phyloP scores from a whole-genome alignment of 257 asterid genomes.

The Eustoma russellianum region DNA sequence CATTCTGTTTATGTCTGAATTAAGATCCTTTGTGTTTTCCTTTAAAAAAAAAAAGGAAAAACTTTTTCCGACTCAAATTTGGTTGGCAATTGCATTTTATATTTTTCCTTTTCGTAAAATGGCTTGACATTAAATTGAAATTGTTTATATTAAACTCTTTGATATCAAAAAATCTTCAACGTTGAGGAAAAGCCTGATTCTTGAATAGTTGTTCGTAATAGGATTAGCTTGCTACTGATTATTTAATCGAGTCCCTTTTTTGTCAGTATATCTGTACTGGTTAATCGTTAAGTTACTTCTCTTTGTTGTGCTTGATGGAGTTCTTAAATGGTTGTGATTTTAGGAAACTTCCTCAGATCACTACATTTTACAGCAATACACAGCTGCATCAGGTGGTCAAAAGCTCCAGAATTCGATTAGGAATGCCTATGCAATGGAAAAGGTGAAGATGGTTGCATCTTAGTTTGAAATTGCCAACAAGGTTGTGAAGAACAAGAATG shows the following conservation, averaged over 20 bases:
- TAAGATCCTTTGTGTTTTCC: not conserved
- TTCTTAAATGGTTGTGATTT: not conserved
- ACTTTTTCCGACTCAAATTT: too few species aligned
- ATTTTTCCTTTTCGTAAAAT: too few species aligned
- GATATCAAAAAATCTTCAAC: too few species aligned
- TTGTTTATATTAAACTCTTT: too few species aligned
- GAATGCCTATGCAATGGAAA: slow-evolving; percentile 90
- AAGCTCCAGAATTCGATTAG: slow-evolving; percentile 51
- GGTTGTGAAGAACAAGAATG: slow-evolving; percentile 69
- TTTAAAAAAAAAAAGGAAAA: too few species aligned
- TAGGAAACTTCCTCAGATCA: slow-evolving; percentile 92
- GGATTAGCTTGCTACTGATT: not conserved
- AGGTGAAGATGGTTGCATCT: slow-evolving; percentile 75
- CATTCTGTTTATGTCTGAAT: slow-evolving; percentile 1
- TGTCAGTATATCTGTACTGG: not conserved
- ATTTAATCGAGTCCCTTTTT: not conserved
- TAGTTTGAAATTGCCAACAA: slow-evolving; percentile 84
- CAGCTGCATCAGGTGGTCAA: slow-evolving; percentile 87
- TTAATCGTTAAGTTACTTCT: slow-evolving; percentile 1
- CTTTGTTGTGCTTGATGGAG: too few species aligned
- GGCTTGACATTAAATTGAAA: too few species aligned
- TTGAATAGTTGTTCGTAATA: not conserved
- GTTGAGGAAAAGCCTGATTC: not conserved
- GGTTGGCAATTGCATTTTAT: too few species aligned
- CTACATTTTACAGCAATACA: slow-evolving; percentile 78